Base-by-base conservation (phyloP, 495 filamentous ascomycete species). In the Venustampulla echinocandica region DNA sequence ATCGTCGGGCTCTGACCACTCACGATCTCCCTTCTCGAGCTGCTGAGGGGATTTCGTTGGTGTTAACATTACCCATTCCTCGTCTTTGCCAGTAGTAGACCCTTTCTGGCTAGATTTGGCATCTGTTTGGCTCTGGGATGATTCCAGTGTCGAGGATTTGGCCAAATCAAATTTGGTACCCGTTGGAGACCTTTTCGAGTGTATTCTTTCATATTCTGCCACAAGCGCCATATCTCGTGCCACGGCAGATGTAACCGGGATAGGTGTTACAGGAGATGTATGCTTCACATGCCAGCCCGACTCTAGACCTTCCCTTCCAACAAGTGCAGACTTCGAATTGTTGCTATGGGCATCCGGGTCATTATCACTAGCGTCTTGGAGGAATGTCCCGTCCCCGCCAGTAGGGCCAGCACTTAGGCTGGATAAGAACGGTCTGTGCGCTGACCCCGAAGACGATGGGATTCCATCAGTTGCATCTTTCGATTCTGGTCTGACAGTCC, bases 321-420 rank as follows among this genome's bases (percentile, higher is more conserved):
- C 20, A 17, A 19, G 19, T 14, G 20, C 24, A 2, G 53, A 30
- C 15, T 38, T 46, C 10, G 52, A 46, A 27, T 18, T 17, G 42
- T 23, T 27, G 36, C 40, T 56, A 19, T 42, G 45, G 11, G 17
- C 32, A 53, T 56, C 54, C 3, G 41, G 54, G 35, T 76, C 74
- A 43, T 72, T 71, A 35, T 70, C 74, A 49, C 68, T 73, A 48
- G 62, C 73, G 44, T 74, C 73, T 34, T 68, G 69, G 28, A 75
- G 63, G 53, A 74, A 73, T 10, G 74, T 69, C 6, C 62, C 64
- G 51, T 75, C 72, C n/a, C 20, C 23, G 25, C 36, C 46, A 21
- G 19, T 11, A 13, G 18, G 5, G 19, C 30, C 44, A 18, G 38
- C n/a, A 23, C 23, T 40, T n/a, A 43, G 42, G 33, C 22, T 34